These are phyloP conservation scores for Vaccinium vitisidaea DNA, from an alignment of 148 eudicot species.

Conservation along the genomic window DNA sequence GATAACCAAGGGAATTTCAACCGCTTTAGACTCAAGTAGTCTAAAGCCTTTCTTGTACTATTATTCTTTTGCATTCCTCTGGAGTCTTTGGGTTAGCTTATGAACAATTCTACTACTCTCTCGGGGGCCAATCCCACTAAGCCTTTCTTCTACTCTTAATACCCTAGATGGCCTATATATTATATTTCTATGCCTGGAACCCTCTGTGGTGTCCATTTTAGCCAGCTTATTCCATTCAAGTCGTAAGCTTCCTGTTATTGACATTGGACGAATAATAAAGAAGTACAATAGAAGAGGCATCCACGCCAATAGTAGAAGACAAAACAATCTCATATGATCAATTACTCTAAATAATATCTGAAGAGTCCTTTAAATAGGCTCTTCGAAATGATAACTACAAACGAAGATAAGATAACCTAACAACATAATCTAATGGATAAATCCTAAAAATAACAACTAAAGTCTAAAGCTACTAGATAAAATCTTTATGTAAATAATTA, in stretches of 20 bases:
- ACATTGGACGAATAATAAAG: too few relatives aligned
- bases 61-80: neutral
- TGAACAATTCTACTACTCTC: neutral
- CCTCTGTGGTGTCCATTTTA: neutral
- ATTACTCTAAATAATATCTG: too few relatives aligned
- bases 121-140: neutral
- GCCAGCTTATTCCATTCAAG: neutral
- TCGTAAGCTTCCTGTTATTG: neutral
- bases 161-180: neutral
- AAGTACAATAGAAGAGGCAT: too few relatives aligned
- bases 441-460: too few relatives aligned
- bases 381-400: too few relatives aligned
- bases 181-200: neutral
- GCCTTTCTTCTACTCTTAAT: neutral
- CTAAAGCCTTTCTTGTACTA: neutral
- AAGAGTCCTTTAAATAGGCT: too few relatives aligned
- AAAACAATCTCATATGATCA: too few relatives aligned
- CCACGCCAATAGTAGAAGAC: too few relatives aligned
- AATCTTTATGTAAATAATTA: too few relatives aligned
- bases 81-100: neutral
- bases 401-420: too few relatives aligned
- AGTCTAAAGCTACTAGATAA: too few relatives aligned
- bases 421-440: too few relatives aligned
- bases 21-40: neutral
- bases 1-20: neutral